Conservation (phyloP, 768 basidiomycete genomes). For the Leccinum broughii region DNA sequence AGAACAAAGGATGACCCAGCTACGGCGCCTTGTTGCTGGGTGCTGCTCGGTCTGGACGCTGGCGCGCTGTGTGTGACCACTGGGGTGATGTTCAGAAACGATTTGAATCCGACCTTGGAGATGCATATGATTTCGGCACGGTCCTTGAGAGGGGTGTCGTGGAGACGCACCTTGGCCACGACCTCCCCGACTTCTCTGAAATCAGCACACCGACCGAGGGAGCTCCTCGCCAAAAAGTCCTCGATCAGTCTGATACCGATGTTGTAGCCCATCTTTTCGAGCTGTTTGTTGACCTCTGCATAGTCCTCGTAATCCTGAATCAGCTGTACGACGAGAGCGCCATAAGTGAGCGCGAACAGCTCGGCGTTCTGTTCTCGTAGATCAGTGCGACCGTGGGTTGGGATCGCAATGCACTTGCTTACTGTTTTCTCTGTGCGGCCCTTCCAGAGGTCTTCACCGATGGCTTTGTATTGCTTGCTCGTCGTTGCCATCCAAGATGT, state of each 20-base stretch:
- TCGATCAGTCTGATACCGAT: constrained; percentile 96
- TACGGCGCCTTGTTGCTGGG: constrained; percentile 41
- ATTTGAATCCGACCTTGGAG: constrained; percentile 91
- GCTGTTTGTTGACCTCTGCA: constrained; percentile 90
- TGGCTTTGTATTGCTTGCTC: constrained; percentile 81
- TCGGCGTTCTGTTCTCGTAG: constrained; percentile 80
- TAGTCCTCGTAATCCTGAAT: constrained; percentile 99
- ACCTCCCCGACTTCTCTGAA: constrained; percentile 96
- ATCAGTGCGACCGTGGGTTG: constrained; percentile 18
- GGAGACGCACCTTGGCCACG: constrained; percentile 74
- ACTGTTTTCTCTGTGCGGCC: constrained; percentile 93
- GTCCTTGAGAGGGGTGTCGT: background rate
- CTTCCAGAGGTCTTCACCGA: constrained; percentile 97
- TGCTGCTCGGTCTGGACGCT: constrained; percentile 48
- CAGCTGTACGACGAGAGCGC: constrained; percentile 95
- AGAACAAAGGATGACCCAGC: constrained; percentile 72
- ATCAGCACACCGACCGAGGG: constrained; percentile 88
- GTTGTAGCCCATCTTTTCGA: constrained; percentile 99
- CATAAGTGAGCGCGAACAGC: constrained; percentile 95
- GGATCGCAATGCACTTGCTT: constrained; percentile 33
- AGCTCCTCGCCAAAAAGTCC: constrained; percentile 93
- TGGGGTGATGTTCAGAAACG: constrained; percentile 92
- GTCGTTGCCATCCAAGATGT: constrained; percentile 58
- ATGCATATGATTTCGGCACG: background rate
- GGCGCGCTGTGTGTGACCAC: constrained; percentile 67